Base-by-base conservation (phyloP, 2,329 filamentous ascomycete genomes). In the Pseudogymnoascus sp. region DNA sequence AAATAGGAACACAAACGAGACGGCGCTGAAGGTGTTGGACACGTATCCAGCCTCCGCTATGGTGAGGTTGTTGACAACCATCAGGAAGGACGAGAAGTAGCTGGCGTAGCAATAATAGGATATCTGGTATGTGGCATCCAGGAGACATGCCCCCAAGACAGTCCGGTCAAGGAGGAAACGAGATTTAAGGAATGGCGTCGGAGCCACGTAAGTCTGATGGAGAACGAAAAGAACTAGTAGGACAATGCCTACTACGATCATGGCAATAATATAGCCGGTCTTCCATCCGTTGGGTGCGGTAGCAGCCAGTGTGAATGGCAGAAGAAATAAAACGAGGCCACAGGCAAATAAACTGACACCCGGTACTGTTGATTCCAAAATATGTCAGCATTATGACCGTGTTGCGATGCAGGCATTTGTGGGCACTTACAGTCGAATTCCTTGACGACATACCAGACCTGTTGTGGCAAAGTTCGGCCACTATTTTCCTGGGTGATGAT, bases 251-350 rank as follows among this genome's bases (percentile, higher is more conserved):
- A 85, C 65, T 1, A 81, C 77, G 35, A 74, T 72, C 78, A 81
- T 80, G 16, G 74, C 69, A 43, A 81, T 75, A 63, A 82, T 80
- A 63, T 74, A 73, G 52, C 68, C 69, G 7, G 75, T 76, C 55
- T 72, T 71, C 78, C 78, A 81, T 21, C 76, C 77, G 63, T 77
- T 68, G 35, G 75, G 73, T 8, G 77, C 73, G 61, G 73, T 75
- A 16, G 74, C 71, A 12, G 76, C 77, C 19, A 86, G 73, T 16
- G 77, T 84, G 68, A 87, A 80, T 1, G 84, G 83, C 2, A 87
- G 75, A 31, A 86, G 72, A 66, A 87, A 80, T 26, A 84, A 70
- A 6, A 76, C 74, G 45, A 83, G 76, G 6, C 79, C 81, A 6
- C 71, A 73, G 31, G 78, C 74, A 67, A 83, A 75, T 10, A 82